Evolutionary conservation across 2,329 filamentous ascomycete species (phyloP), one percentile per base, ranked within the genome.

Genomic region (Fusarium continuum): DNA sequence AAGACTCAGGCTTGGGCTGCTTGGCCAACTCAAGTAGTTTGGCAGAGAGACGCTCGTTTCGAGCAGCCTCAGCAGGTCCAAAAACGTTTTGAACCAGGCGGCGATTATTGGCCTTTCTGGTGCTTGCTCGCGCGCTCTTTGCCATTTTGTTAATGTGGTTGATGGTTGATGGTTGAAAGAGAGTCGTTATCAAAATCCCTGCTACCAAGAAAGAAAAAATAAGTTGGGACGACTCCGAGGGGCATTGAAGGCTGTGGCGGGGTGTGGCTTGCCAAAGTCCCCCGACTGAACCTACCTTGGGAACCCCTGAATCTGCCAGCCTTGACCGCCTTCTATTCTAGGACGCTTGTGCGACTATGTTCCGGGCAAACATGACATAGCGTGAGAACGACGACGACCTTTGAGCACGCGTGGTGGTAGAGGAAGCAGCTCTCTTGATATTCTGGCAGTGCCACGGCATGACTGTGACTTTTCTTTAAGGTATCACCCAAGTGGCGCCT

Each of bases 61-160:
- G 87, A 39, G 91, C 93, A 70, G 84, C 81, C 76, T 94, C 92
- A 51, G 88, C 88, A 14, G 94, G 94, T 2, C 90, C 91, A 78
- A 96, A 97, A 66, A 97, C 90, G 65, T 87, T 88, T 66, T 86
- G 82, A 77, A 93, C 93, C 65, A 97, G 84, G 70, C 86, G 89
- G 69, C 86, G 84, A 80, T 93, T 92, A 82, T 97, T 97, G 72
- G 84, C 83, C 82, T 97, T 97, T 71, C 83, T 87, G 67, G 85
- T 82, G 75, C 90, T 96, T 66, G 93, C 86, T 75, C 94, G 85
- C 60, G 91, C 82, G 74, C 91, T 91, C 77, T 96, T 97, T 20
- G 93, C 94, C 94, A 97, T 98, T 70, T 52, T 84, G 74, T 49
- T 36, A 47, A 51, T 20, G 49, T 61, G 46, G 38, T 49, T 58